A percentile compares a stretch with the other conserved stretches of the same genome.
These are phyloP conservation scores for Corylus avellana DNA, from an alignment of 306 rosid species.

Conservation along the genomic window DNA sequence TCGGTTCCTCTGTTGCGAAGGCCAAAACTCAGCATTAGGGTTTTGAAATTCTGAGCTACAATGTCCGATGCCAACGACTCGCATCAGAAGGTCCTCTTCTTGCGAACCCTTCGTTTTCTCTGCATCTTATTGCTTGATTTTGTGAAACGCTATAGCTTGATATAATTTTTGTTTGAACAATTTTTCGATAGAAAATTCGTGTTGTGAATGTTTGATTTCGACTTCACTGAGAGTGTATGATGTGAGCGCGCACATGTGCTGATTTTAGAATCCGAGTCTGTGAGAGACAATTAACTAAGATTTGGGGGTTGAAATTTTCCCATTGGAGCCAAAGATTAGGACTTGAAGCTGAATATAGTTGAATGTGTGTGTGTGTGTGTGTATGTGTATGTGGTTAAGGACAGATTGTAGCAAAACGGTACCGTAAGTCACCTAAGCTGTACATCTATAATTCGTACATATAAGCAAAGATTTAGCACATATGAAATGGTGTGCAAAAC, in stretches of 20 bases:
- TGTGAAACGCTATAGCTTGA: background rate
- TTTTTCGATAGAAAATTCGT: background rate
- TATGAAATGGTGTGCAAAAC: background rate
- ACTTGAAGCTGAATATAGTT: background rate
- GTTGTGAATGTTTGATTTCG: background rate
- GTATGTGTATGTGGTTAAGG: background rate
- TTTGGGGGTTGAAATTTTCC: background rate
- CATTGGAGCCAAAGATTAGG: background rate
- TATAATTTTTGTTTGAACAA: background rate
- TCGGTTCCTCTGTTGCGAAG: no score
- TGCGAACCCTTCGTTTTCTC: background rate
- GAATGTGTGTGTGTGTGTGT: background rate
- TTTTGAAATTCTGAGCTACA: conserved; percentile 34
- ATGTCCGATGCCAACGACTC: conserved; percentile 48
- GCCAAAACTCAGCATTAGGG: conserved; percentile 24
- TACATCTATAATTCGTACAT: background rate
- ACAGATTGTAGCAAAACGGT: background rate
- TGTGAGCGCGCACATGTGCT: background rate
- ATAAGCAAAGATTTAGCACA: background rate
- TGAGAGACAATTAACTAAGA: background rate
- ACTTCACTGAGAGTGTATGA: background rate
- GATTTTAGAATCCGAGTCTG: background rate
- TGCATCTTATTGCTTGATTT: background rate
- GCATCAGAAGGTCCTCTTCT: conserved; percentile 30
- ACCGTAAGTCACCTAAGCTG: no score